Conservation (phyloP, 139 green algal species). For the Closterium sp. region DNA sequence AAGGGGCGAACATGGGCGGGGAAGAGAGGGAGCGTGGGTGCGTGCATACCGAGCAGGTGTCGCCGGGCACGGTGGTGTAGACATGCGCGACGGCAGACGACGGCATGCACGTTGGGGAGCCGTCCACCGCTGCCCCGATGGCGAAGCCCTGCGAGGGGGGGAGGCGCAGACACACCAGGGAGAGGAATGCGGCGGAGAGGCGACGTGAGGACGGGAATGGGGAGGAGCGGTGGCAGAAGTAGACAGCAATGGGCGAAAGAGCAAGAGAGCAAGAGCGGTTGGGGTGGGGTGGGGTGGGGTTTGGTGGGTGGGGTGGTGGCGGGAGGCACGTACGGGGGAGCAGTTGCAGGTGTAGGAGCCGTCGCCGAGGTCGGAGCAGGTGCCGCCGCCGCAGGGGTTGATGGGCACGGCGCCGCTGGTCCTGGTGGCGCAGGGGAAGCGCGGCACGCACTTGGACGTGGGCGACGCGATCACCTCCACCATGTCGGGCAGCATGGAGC, state of each 20-base stretch:
- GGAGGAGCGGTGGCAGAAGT: not conserved
- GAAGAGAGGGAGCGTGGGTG: no score
- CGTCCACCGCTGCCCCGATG: not conserved
- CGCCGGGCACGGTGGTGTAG: not conserved
- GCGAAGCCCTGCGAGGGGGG: not conserved
- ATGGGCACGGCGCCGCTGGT: not conserved
- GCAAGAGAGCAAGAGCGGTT: no score
- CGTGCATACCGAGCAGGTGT: not conserved
- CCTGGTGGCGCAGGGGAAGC: not conserved
- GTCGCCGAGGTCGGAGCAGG: not conserved
- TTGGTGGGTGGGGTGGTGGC: not conserved
- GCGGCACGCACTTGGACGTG: constrained; percentile 3
- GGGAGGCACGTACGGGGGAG: not conserved
- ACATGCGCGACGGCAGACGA: not conserved
- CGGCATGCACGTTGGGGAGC: not conserved
- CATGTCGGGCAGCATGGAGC: not conserved
- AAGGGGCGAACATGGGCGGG: not conserved
- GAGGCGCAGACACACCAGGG: no score
- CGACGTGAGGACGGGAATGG: not conserved
- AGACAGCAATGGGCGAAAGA: no score
- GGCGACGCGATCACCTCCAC: not conserved
- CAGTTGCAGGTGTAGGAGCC: not conserved
- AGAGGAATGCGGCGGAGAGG: no score
- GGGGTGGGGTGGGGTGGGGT: not conserved
- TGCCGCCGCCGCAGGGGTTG: not conserved